phyloP scores from a whole-genome alignment of 2,329 filamentous ascomycete genomes.

The Fusarium sp. region DNA sequence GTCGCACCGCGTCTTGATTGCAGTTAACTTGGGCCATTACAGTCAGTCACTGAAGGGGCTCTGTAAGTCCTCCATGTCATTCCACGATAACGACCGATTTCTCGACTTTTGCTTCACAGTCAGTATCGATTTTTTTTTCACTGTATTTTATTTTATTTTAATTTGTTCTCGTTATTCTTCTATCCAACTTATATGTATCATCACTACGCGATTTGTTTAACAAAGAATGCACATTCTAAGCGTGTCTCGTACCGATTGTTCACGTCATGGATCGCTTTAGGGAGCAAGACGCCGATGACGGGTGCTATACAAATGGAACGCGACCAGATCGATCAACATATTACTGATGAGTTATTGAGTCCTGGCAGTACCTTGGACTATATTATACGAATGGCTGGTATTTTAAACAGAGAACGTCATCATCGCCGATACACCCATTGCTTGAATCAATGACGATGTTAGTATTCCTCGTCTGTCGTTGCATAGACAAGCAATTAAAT shows the following conservation, averaged over 20 bases:
- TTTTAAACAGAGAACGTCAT: background rate
- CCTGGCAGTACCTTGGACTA: background rate
- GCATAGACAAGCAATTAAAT: background rate
- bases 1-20: slow-evolving; percentile 23
- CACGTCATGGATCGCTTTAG: background rate
- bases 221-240: background rate
- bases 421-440: background rate
- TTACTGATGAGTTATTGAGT: background rate
- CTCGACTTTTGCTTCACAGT: background rate
- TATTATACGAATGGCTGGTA: background rate
- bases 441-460: background rate
- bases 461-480: background rate
- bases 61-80: background rate
- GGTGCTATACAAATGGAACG: background rate
- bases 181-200: background rate
- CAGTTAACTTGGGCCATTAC: slow-evolving; percentile 2
- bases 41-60: background rate
- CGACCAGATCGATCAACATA: background rate
- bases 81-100: background rate
- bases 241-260: background rate
- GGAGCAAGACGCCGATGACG: background rate
- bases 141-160: background rate
- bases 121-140: no score
- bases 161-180: background rate
- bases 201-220: background rate